Evolutionary conservation across 2,329 filamentous ascomycete genomes (phyloP), one percentile per base, ranked within the genome.

Genomic region (Pezicula carpinea): DNA sequence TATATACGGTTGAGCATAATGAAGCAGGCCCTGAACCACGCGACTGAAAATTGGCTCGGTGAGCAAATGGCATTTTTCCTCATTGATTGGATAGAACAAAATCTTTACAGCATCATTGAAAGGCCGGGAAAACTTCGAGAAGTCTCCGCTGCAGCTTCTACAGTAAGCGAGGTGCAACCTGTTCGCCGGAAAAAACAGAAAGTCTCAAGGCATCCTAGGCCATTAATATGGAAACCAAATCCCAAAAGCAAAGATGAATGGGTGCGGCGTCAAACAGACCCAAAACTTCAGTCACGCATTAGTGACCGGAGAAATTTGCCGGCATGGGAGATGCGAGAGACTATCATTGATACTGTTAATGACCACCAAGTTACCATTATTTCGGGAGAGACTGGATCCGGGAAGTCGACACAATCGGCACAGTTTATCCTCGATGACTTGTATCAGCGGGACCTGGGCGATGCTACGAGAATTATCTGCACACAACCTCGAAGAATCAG

Each of bases 401-500:
- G 93, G 62, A 99, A 99, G 68, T 96, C 89, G 41, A 97, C 93
- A 0, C 93, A 99, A 65, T 93, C 89, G 2, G 89, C 97, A 29
- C 93, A 99, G 65, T 99, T 97, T 66, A 77, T 99, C 36, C 75
- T 99, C 1, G 93, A 99, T 59, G 89, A 97, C 58, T 72, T 97
- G 53, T 95, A 96, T 58, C 75, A 79, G 51, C 76, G 79, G 39
- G 80, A 84, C 6, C 74, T 95, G 7, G 93, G 92, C 2, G 79
- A 79, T 11, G 80, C 80, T 11, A 87, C 85, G 26, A 96, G 95
- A 60, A 95, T 99, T 53, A 82, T 99, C 50, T 96, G 95, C 59
- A 99, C 93, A 0, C 93, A 99, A 60, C 93, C 93, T 18, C 83
- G 93, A 48, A 82, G 93, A 64, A 97, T 99, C 52, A 96, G 92